phyloP scores from a whole-genome alignment of 2,329 filamentous ascomycete genomes.

The Cercospora zeae-maydis region DNA sequence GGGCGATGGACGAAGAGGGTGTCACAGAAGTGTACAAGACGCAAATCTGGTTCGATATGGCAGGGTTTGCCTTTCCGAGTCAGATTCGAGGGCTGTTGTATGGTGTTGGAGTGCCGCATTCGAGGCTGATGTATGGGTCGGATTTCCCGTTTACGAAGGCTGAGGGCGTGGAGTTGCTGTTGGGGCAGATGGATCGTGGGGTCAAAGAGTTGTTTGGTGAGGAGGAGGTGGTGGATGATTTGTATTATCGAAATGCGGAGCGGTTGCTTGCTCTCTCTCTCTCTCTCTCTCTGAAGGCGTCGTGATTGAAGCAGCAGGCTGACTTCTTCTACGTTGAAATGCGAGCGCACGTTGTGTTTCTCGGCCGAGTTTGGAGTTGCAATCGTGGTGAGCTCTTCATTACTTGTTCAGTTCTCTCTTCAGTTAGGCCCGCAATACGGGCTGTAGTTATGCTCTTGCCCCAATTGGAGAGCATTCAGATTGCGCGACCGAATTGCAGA shows the following conservation, averaged over 20 bases:
- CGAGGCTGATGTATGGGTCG: slow-evolving; percentile 51
- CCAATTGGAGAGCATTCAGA: no score
- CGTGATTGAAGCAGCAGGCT: background rate
- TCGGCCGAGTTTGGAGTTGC: no score
- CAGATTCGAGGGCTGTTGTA: slow-evolving; percentile 50
- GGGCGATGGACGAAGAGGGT: slow-evolving; percentile 29
- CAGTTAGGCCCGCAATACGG: no score
- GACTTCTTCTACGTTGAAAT: no score
- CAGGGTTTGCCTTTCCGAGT: slow-evolving; percentile 49
- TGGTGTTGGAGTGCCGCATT: slow-evolving; percentile 38
- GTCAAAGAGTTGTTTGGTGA: slow-evolving; percentile 39
- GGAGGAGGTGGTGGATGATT: slow-evolving; percentile 35
- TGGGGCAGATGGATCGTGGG: slow-evolving; percentile 43
- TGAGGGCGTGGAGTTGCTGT: slow-evolving; percentile 38
- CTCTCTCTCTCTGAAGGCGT: no score
- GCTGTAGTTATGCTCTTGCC: no score
- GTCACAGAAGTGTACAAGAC: slow-evolving; percentile 36
- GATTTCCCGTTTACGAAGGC: slow-evolving; percentile 51
- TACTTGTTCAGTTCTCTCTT: no score
- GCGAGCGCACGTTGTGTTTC: background rate
- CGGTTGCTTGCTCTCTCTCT: slow-evolving; percentile 22
- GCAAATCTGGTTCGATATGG: slow-evolving; percentile 54
- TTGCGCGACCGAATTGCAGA: no score
- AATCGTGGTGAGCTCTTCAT: no score
- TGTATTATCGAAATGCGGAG: slow-evolving; percentile 42